Evolutionary conservation across 352 stramenopile species (phyloP).

Genomic region (Blastocystis sp.): DNA sequence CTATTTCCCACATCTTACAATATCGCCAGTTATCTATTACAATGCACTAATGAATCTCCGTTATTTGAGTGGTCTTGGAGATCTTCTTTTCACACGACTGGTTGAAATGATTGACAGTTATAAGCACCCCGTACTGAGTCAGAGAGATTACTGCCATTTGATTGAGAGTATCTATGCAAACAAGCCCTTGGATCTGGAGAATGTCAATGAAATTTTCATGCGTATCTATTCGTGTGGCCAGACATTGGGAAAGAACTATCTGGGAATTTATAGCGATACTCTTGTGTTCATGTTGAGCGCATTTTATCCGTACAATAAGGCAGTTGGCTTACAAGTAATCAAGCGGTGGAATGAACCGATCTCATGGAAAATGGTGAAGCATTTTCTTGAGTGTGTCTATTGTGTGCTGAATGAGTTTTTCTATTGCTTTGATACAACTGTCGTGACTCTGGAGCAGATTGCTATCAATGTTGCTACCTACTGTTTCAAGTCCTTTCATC

Average conservation of each 20-base stretch:
- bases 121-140: background rate
- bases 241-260: background rate
- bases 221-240: background rate
- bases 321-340: background rate
- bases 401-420: constrained; percentile 38
- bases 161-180: background rate
- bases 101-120: background rate
- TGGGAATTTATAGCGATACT: background rate
- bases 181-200: background rate
- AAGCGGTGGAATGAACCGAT: background rate
- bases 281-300: background rate
- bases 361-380: background rate
- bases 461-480: background rate
- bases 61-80: background rate
- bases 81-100: constrained; percentile 1
- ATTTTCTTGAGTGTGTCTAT: background rate
- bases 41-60: background rate
- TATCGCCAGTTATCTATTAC: background rate
- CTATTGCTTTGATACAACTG: constrained; percentile 1
- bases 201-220: background rate
- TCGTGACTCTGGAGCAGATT: background rate
- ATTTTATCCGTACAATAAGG: background rate
- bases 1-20: background rate
- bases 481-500: background rate
- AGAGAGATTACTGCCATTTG: background rate